phyloP scores from a whole-genome alignment of 257 asterid species.

The Linderniella brevidens region DNA sequence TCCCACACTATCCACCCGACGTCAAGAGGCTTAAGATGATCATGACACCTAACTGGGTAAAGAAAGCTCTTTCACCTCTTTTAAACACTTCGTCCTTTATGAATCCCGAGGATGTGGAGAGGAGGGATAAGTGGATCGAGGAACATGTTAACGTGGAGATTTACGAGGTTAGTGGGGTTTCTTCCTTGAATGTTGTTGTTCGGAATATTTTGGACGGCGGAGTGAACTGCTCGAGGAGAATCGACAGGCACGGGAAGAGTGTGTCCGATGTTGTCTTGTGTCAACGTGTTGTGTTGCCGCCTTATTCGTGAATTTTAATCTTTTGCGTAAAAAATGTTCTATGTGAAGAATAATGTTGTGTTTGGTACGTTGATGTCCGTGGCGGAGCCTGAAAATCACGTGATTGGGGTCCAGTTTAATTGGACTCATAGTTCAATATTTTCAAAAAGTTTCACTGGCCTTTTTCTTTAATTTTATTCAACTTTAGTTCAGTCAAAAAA shows the following conservation, averaged over 20 bases:
- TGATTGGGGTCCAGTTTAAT: too few species aligned
- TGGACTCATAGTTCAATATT: too few species aligned
- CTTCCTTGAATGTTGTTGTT: constrained; percentile 61
- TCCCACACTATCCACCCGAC: constrained; percentile 78
- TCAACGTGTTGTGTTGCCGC: constrained; percentile 59
- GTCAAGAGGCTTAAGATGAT: constrained; percentile 54
- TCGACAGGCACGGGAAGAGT: constrained; percentile 90
- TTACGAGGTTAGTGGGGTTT: constrained; percentile 68
- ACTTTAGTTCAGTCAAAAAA: too few species aligned
- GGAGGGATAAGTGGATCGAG: constrained; percentile 30
- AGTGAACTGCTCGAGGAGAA: constrained; percentile 87
- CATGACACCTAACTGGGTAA: constrained; percentile 66
- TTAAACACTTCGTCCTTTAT: constrained; percentile 45
- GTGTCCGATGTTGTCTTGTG: constrained; percentile 59
- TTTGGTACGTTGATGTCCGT: too few species aligned
- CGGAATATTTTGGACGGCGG: constrained; percentile 86
- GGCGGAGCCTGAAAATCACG: too few species aligned
- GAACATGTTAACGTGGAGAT: constrained; percentile 63
- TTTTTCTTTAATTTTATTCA: too few species aligned
- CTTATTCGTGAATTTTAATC: constrained; percentile 8
- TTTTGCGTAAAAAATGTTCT: too few species aligned
- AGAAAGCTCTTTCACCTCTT: constrained; percentile 39
- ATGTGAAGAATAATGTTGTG: too few species aligned
- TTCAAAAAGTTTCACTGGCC: too few species aligned
- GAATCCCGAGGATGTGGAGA: constrained; percentile 17